Conservation (phyloP, 139 green algal species). For the Micractinium sp. region DNA sequence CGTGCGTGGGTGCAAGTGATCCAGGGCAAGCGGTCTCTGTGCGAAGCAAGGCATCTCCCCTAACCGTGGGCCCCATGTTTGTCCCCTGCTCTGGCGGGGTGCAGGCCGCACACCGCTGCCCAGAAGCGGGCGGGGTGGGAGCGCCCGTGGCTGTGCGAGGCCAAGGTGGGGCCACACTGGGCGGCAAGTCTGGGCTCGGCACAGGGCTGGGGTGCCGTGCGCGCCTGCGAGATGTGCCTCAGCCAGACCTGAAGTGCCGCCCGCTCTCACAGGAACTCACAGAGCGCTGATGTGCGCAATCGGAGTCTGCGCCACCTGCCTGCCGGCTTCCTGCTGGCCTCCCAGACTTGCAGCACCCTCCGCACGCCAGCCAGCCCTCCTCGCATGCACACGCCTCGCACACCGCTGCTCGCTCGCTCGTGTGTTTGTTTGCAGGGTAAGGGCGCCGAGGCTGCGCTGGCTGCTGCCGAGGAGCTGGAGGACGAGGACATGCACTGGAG, state of each 20-base stretch:
- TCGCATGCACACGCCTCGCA: neutral
- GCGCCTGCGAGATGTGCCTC: too few relatives aligned
- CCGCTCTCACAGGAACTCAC: too few relatives aligned
- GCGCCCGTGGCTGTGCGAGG: constrained; percentile 33
- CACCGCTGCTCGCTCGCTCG: neutral
- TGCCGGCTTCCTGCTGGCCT: too few relatives aligned
- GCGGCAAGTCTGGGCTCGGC: too few relatives aligned
- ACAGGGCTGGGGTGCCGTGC: too few relatives aligned
- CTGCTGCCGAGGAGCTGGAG: neutral
- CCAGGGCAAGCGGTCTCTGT: too few relatives aligned
- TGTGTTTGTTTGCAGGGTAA: neutral
- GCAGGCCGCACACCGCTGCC: constrained; percentile 2
- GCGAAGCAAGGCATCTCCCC: neutral
- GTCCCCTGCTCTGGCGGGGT: neutral
- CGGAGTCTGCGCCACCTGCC: too few relatives aligned
- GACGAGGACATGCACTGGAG: constrained; percentile 22
- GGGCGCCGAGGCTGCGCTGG: neutral
- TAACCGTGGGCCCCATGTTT: neutral
- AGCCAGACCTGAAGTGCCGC: too few relatives aligned
- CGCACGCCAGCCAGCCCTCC: neutral
- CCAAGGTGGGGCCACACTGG: constrained; percentile 11
- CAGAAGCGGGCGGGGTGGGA: constrained; percentile 15
- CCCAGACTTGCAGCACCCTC: neutral
- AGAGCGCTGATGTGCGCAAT: too few relatives aligned
- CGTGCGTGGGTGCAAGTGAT: too few relatives aligned